These are phyloP conservation scores for Gossypium sturtianum DNA, from an alignment of 345 rosid genomes.

Conservation along the genomic window DNA sequence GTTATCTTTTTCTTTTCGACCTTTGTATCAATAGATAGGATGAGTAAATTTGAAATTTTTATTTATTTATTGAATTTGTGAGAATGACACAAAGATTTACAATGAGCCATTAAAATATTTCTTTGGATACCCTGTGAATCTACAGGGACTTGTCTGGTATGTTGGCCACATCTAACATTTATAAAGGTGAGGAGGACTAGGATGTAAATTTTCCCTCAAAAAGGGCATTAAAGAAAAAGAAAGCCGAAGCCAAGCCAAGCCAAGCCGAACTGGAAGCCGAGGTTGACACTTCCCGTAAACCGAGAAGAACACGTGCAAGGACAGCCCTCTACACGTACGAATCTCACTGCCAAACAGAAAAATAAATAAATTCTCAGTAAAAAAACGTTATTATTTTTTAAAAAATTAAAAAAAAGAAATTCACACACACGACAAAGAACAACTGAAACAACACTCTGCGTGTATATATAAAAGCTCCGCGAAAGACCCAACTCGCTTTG, in stretches of 20 bases:
- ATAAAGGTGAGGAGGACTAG: not conserved
- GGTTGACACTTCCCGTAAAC: conserved; percentile 38
- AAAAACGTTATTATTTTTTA: not conserved
- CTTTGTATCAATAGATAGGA: too few species aligned
- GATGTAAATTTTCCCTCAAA: not conserved
- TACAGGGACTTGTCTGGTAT: not conserved
- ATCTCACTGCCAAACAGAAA: conserved; percentile 10
- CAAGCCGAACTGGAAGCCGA: conserved; percentile 35
- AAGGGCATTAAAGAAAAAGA: too few species aligned
- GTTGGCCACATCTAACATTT: not conserved
- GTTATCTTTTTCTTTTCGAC: too few species aligned
- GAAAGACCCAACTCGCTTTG: not conserved
- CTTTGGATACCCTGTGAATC: not conserved
- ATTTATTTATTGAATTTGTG: too few species aligned
- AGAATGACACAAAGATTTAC: not conserved
- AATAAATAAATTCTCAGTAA: not conserved
- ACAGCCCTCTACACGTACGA: conserved; percentile 31
- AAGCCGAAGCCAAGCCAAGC: conserved; percentile 50
- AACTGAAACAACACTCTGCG: not conserved
- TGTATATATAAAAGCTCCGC: not conserved
- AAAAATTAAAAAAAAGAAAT: too few species aligned
- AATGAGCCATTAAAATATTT: not conserved
- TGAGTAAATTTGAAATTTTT: too few species aligned
- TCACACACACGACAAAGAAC: not conserved
- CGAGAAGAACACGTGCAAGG: conserved; percentile 49